These are phyloP conservation scores for Fraxinus angustifolia DNA, from an alignment of 305 asterid genomes.

Conservation along the genomic window DNA sequence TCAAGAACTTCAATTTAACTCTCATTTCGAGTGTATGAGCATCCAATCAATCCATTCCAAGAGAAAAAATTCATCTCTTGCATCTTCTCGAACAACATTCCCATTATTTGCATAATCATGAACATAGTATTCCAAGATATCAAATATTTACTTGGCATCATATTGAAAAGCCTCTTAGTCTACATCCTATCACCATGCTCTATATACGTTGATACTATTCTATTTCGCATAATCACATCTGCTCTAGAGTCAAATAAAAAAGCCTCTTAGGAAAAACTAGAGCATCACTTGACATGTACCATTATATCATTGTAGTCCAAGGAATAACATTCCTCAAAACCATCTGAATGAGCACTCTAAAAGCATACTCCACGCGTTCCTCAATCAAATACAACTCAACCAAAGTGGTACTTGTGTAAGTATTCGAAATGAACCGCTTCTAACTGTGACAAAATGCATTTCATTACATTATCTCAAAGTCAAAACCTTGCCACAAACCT, in stretches of 20 bases:
- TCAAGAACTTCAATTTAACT: slow-evolving; percentile 43
- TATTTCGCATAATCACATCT: slow-evolving; percentile 75
- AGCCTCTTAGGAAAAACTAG: slow-evolving; percentile 58
- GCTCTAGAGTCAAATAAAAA: slow-evolving; percentile 62
- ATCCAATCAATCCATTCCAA: slow-evolving; percentile 81
- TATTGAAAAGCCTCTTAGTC: slow-evolving; percentile 59
- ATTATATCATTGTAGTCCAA: slow-evolving; percentile 77
- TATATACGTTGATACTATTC: slow-evolving; percentile 53
- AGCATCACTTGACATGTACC: slow-evolving; percentile 48
- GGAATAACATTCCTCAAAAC: slow-evolving; percentile 65
- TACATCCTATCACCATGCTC: slow-evolving; percentile 56
- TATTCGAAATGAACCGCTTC: slow-evolving; percentile 44
- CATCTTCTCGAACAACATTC: slow-evolving; percentile 58
- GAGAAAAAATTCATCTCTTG: slow-evolving; percentile 56
- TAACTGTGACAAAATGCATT: slow-evolving; percentile 58
- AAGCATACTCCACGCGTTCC: slow-evolving; percentile 37
- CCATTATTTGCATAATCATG: slow-evolving; percentile 40
- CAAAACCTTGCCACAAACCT: slow-evolving; percentile 52
- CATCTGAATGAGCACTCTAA: slow-evolving; percentile 65
- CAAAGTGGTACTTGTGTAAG: slow-evolving; percentile 54
- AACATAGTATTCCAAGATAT: too few species aligned
- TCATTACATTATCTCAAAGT: slow-evolving; percentile 59
- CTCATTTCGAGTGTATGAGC: slow-evolving; percentile 49
- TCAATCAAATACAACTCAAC: slow-evolving; percentile 58
- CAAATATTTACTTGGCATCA: slow-evolving; percentile 24